Conservation (phyloP, 805 yeast species). For the Myxozyma geophila region DNA sequence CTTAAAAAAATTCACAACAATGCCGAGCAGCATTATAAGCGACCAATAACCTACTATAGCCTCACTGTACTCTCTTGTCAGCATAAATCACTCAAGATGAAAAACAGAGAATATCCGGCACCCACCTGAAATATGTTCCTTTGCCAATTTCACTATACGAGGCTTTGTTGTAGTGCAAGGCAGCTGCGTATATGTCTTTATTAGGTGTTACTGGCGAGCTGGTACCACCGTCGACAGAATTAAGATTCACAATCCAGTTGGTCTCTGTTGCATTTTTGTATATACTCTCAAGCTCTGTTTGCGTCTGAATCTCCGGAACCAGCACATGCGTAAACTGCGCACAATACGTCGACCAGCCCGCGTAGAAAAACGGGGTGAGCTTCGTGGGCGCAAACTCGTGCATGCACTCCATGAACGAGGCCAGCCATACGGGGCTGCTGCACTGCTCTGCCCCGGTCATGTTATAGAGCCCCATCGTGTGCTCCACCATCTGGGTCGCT, state of each 20-base stretch:
- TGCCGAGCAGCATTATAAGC: not conserved
- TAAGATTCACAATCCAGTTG: not conserved
- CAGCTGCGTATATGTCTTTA: not conserved
- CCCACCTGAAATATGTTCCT: constrained; percentile 12
- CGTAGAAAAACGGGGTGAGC: constrained; percentile 2
- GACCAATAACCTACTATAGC: constrained; percentile 14
- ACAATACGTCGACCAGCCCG: constrained; percentile 1
- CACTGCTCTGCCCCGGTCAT: not conserved
- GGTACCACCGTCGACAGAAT: not conserved
- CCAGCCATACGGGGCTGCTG: not conserved
- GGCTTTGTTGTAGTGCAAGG: not conserved
- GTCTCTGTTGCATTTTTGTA: constrained; percentile 13
- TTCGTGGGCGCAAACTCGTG: constrained; percentile 5
- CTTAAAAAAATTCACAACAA: not conserved
- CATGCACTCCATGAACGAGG: constrained; percentile 14
- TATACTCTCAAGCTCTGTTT: constrained; percentile 4
- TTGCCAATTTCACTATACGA: constrained; percentile 14
- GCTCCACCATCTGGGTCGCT: not conserved
- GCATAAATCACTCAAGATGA: not conserved
- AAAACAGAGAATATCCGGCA: not conserved
- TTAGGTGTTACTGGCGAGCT: constrained; percentile 10
- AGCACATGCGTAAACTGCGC: not conserved
- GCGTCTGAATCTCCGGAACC: not conserved
- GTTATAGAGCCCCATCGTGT: not conserved
- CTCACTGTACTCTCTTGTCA: not conserved